phyloP scores from a whole-genome alignment of 129 eudicot species.

The Artemisia tridentata region DNA sequence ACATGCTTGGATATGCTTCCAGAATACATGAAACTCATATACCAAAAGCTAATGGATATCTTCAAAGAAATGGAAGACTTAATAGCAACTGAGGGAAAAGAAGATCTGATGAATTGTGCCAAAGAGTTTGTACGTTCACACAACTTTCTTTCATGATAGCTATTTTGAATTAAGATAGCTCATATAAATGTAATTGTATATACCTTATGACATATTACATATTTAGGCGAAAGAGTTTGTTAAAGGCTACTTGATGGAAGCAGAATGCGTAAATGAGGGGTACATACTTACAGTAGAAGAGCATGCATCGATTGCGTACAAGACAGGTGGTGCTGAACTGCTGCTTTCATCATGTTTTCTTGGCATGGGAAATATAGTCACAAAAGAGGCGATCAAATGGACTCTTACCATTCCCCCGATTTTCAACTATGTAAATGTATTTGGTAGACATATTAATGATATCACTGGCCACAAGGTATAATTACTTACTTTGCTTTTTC shows the following conservation, averaged over 20 bases:
- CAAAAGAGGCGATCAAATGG: too few relatives aligned
- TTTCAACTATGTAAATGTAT: conserved; percentile 2
- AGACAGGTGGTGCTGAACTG: not conserved
- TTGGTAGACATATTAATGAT: conserved; percentile 32
- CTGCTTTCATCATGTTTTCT: conserved; percentile 2
- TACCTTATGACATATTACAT: not conserved
- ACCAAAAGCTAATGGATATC: conserved; percentile 3
- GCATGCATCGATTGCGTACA: conserved; percentile 1
- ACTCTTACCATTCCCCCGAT: conserved; percentile 12
- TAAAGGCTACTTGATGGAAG: conserved; percentile 24
- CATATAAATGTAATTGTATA: not conserved
- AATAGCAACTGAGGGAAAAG: conserved; percentile 8
- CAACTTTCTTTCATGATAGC: too few relatives aligned
- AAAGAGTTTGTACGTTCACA: conserved; percentile 19
- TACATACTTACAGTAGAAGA: conserved; percentile 26
- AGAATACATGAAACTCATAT: conserved; percentile 24
- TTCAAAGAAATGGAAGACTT: conserved; percentile 25
- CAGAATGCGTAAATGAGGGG: conserved; percentile 26
- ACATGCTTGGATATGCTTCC: conserved; percentile 21
- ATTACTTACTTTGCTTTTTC: not conserved
- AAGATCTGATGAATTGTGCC: not conserved
- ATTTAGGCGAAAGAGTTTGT: conserved; percentile 10
- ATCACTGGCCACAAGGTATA: not conserved
- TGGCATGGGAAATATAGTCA: conserved; percentile 20
- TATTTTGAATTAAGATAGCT: not conserved